Base-by-base conservation (phyloP, 192 early-diverging fungal species). In the Umbelopsis sp. region DNA sequence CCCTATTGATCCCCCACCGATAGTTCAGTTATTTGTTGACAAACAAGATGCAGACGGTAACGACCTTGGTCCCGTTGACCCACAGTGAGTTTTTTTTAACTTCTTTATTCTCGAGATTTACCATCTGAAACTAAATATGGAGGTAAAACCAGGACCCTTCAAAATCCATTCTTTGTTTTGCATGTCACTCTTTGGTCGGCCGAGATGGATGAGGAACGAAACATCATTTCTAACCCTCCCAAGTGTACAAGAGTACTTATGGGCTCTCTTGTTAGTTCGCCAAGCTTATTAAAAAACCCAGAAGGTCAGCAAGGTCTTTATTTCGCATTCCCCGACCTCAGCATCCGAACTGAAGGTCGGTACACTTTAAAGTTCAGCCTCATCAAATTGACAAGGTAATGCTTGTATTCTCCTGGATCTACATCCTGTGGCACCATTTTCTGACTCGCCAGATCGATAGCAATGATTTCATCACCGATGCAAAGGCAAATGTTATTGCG, bases 261-360 rank as follows among this genome's bases (percentile, higher is more conserved):
- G 86, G 88, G 88, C 0, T 84, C 86, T 4, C 61, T 89, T 15
- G 88, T 88, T 2, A 85, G 84, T 3, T 89, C 88, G 1, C 86
- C 86, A n/a, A 81, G 77, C 23, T 22, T 85, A 22, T 64, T 89
- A 37, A 82, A 81, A 25, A 84, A 88, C 55, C 72, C 79, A 5
- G 52, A 82, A 16, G 88, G 88, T 35, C 81, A 88, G 69, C 81
- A 81, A 9, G 90, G 92, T 2, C 88, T 88, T 64, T 93, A 88
- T 72, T 93, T 93, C 83, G 89, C 88, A 46, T 93, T 91, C 71
- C 89, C 92, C 5, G 91, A 93, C 67, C 72, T 93, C 46, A 89
- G 88, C 33, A 91, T 93, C 35, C 82, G 90, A 5, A 89, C 89
- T 1, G 90, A 91, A 41, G 92, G 92, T 0, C 83, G 85, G 20